A percentile compares a stretch with the other conserved stretches of the same genome.
phyloP scores from a whole-genome alignment of 139 green algal genomes.

The Chlamydomonas sp. region DNA sequence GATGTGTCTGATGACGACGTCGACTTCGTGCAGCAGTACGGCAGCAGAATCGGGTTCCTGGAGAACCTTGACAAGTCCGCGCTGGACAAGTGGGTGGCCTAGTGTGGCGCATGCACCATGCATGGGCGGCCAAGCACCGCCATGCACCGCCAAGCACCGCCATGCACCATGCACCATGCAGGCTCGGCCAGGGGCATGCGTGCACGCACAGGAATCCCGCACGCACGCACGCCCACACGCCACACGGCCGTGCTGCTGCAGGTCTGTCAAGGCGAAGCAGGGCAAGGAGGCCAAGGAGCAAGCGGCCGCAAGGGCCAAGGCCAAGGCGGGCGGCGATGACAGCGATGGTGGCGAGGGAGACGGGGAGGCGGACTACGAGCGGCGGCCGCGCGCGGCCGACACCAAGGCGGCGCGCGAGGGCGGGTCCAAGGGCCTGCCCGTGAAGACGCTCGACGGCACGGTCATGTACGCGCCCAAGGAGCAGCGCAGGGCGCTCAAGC shows the following conservation, averaged over 20 bases:
- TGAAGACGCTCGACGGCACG: conserved; percentile 10
- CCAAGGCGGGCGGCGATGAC: background rate
- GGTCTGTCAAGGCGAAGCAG: conserved; percentile 8
- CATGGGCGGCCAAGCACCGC: background rate
- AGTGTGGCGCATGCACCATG: background rate
- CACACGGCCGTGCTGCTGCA: background rate
- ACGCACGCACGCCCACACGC: too few species aligned
- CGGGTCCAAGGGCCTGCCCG: background rate
- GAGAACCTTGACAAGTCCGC: conserved; percentile 7
- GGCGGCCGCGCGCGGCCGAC: background rate
- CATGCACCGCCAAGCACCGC: background rate
- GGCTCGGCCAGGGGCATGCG: too few species aligned
- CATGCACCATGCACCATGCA: too few species aligned
- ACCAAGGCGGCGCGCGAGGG: background rate
- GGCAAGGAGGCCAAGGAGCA: conserved; percentile 5
- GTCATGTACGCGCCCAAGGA: conserved; percentile 1
- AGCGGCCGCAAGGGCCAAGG: background rate
- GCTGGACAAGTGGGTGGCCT: background rate
- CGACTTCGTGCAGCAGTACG: conserved; percentile 6
- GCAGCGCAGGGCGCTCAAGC: background rate
- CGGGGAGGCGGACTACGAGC: background rate
- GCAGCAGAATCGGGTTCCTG: background rate
- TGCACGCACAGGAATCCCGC: too few species aligned
- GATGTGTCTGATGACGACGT: conserved; percentile 10
- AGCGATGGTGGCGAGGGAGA: background rate